Base-by-base conservation (phyloP, 169 alveolate genomes). In the Babesia bovis region DNA sequence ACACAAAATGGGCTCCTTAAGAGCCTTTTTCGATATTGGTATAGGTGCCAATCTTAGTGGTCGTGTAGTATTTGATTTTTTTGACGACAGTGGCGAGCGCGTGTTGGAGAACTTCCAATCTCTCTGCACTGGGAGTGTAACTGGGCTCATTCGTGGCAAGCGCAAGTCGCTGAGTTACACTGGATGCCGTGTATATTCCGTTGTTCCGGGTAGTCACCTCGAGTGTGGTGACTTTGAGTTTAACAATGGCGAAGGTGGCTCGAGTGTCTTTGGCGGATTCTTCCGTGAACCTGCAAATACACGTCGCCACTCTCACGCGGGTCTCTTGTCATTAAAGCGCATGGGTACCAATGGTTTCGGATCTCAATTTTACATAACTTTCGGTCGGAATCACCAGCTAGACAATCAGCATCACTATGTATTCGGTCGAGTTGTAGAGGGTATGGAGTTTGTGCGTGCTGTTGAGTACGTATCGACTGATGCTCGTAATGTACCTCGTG, bases 141-240 rank as follows among this genome's bases (percentile, higher is more conserved):
- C 57, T 10, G 63, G 69, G 0, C 30, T 44, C 21, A 61, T 58
- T 40, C 57, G 69, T 0, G 82, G 78, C 44, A 74, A 72, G 65
- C 96, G 97, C 41, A 91, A 93, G 72, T 94, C 91, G 21, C 91
- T 97, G 33, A 93, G 90, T 59, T 97, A 91, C 90, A 92, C 92
- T 61, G 94, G 94, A 49, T 82, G 92, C 59, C 68, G 82, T 19
- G 94, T 97, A 69, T 98, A 94, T 81, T 90, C 98, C 69, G 94
- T 97, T 33, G 93, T 97, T 50, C 97, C 97, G 2, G 90, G 93
- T 38, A 94, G 95, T 85, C 93, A 96, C 97, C 66, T 92, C 55
- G 93, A 94, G 82, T 96, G 98, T 59, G 98, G 98, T 23, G 98
- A 96, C 79, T 90, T 93, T 66, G 92, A 96, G 40, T 77, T 78